Conservation (phyloP, 1,284 basidiomycete genomes). For the Cryptococcus amylolentus region DNA sequence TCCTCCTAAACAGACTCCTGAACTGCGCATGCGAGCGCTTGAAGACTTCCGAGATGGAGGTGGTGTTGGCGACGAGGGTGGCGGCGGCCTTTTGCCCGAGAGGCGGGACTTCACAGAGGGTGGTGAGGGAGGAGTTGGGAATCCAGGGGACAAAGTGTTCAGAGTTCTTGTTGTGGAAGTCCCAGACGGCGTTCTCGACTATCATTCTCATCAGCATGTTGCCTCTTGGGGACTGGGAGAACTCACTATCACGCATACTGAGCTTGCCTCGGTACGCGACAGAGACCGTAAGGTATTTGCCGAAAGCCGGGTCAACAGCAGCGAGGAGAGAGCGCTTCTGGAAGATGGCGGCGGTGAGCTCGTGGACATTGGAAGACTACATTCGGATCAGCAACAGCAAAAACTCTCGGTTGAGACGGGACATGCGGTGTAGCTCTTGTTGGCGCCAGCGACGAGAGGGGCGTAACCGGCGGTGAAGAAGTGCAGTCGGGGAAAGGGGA, state of each 20-base stretch:
- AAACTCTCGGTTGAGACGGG: constrained; percentile 16
- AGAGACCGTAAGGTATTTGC: constrained; percentile 47
- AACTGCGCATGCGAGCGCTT: constrained; percentile 77
- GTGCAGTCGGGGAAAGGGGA: constrained; percentile 89
- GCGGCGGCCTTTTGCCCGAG: constrained; percentile 73
- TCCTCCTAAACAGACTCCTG: constrained; percentile 60
- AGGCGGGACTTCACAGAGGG: constrained; percentile 76
- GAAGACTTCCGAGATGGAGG: constrained; percentile 85
- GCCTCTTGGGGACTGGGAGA: neutral
- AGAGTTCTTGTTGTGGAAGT: constrained; percentile 46
- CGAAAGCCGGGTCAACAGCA: constrained; percentile 38
- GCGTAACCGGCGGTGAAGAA: constrained; percentile 88
- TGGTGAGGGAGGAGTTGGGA: constrained; percentile 42
- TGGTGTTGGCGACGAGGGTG: constrained; percentile 78
- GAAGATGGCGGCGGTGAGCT: constrained; percentile 41
- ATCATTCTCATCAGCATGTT: constrained; percentile 4
- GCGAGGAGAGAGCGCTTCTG: constrained; percentile 38
- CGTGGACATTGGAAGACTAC: constrained; percentile 34
- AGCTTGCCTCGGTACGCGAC: constrained; percentile 45
- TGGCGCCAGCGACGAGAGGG: constrained; percentile 66
- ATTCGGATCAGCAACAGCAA: constrained; percentile 1
- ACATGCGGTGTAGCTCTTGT: constrained; percentile 58
- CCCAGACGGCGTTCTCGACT: constrained; percentile 42
- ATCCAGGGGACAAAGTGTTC: constrained; percentile 44
- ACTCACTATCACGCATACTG: constrained; percentile 41